Conservation (phyloP, 164 flowering plant species). For the Kingdonia uniflora region DNA sequence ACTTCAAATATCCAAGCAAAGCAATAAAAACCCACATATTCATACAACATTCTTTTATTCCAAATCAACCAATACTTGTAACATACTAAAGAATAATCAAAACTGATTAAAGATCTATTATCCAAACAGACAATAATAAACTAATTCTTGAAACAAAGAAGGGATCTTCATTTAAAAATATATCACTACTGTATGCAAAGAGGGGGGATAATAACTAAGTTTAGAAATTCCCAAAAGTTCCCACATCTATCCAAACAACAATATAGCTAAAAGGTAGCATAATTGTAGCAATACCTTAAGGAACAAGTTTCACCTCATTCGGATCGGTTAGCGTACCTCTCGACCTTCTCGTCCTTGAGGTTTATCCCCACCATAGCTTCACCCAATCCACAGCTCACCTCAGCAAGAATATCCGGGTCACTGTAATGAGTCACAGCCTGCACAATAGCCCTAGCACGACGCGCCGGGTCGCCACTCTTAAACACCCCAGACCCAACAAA, state of each 20-base stretch:
- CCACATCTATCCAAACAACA: neutral
- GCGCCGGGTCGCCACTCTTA: slow-evolving; percentile 29
- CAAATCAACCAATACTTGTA: too few relatives aligned
- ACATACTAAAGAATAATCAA: too few relatives aligned
- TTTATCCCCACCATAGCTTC: slow-evolving; percentile 33
- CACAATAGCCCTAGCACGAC: slow-evolving; percentile 24
- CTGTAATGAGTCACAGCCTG: slow-evolving; percentile 31
- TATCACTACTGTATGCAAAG: neutral
- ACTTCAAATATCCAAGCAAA: too few relatives aligned
- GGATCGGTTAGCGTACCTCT: slow-evolving; percentile 23
- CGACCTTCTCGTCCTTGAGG: slow-evolving; percentile 25
- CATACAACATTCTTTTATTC: too few relatives aligned
- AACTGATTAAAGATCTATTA: too few relatives aligned
- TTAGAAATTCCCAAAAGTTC: neutral
- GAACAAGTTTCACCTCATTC: slow-evolving; percentile 6
- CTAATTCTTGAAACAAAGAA: neutral
- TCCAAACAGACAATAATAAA: neutral
- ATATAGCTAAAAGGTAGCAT: neutral
- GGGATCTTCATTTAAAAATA: neutral
- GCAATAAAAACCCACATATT: too few relatives aligned
- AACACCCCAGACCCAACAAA: slow-evolving; percentile 42
- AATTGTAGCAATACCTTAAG: neutral
- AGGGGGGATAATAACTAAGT: neutral
- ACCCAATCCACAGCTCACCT: slow-evolving; percentile 29
- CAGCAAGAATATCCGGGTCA: slow-evolving; percentile 25